Evolutionary conservation across 805 yeast species (phyloP).

Genomic region (Starmerella roubikii): DNA sequence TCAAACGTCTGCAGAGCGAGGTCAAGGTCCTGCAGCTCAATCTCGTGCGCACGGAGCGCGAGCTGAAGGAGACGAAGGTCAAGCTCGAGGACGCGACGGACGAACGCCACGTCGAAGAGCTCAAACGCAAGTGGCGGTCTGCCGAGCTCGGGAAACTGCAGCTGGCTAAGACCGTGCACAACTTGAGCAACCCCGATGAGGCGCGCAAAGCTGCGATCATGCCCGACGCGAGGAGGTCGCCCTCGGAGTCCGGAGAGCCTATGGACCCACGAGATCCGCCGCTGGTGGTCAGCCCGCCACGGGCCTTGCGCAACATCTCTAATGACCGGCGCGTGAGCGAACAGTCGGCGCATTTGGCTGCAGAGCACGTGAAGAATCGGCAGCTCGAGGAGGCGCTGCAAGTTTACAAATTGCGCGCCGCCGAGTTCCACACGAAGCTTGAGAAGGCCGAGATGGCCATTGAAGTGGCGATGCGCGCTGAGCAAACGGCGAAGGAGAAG

Average conservation of each 20-base stretch:
- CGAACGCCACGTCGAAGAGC: not conserved
- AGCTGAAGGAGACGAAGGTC: conserved; percentile 20
- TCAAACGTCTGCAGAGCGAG: conserved; percentile 21
- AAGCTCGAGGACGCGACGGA: conserved; percentile 11
- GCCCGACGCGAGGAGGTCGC: too few relatives aligned
- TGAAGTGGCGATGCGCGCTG: conserved; percentile 47
- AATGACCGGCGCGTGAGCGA: conserved; percentile 25
- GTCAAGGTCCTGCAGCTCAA: conserved; percentile 24
- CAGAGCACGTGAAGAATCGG: conserved; percentile 40
- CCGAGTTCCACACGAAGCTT: conserved; percentile 55
- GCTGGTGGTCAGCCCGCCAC: conserved; percentile 5
- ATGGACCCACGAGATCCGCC: conserved; percentile 7
- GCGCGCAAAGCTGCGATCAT: not conserved
- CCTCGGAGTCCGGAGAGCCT: conserved; percentile 3
- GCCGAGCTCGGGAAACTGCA: conserved; percentile 20
- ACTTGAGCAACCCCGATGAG: not conserved
- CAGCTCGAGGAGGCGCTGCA: conserved; percentile 44
- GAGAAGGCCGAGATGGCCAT: conserved; percentile 70
- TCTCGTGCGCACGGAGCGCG: conserved; percentile 24
- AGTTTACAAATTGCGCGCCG: conserved; percentile 57
- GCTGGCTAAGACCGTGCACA: conserved; percentile 12
- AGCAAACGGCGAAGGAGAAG: conserved; percentile 40
- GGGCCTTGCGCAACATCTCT: conserved; percentile 15
- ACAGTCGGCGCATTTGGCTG: conserved; percentile 42
- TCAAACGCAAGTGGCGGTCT: conserved; percentile 11